Percentiles rank a stretch among this genome's conserved stretches.
Evolutionary conservation across 306 rosid species (phyloP).

Genomic region (Boehmeria nivea): DNA sequence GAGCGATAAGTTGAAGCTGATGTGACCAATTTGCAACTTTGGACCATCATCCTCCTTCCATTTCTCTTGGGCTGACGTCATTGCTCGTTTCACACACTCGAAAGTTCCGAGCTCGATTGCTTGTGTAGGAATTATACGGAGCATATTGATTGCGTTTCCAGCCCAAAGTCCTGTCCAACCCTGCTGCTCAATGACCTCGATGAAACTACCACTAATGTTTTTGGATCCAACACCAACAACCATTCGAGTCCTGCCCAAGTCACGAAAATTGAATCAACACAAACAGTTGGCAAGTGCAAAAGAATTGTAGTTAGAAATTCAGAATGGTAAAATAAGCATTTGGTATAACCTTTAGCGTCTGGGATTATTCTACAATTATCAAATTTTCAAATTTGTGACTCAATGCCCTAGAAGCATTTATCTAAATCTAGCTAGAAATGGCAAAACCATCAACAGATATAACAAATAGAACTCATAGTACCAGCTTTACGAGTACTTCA

Average conservation of each 20-base stretch:
- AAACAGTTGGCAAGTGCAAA: not conserved
- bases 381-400: not conserved
- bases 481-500: not conserved
- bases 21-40: conserved; percentile 57
- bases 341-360: not conserved
- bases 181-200: conserved; percentile 84
- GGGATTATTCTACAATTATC: not conserved
- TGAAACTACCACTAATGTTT: conserved; percentile 66
- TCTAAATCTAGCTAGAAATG: not conserved
- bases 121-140: conserved; percentile 91
- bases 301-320: not conserved
- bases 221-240: conserved; percentile 92
- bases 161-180: conserved; percentile 99
- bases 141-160: conserved; percentile 87
- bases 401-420: not conserved
- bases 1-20: conserved; percentile 50
- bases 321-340: not conserved
- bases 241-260: conserved; percentile 81
- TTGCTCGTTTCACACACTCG: conserved; percentile 70
- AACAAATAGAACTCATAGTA: not conserved
- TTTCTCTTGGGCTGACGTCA: conserved; percentile 65
- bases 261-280: not conserved
- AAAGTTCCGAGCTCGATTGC: conserved; percentile 88
- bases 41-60: conserved; percentile 48
- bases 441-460: not conserved